A percentile compares a stretch with the other conserved stretches of the same genome.
These are phyloP conservation scores for Mycena pura DNA, from an alignment of 768 basidiomycete species.

Conservation along the genomic window DNA sequence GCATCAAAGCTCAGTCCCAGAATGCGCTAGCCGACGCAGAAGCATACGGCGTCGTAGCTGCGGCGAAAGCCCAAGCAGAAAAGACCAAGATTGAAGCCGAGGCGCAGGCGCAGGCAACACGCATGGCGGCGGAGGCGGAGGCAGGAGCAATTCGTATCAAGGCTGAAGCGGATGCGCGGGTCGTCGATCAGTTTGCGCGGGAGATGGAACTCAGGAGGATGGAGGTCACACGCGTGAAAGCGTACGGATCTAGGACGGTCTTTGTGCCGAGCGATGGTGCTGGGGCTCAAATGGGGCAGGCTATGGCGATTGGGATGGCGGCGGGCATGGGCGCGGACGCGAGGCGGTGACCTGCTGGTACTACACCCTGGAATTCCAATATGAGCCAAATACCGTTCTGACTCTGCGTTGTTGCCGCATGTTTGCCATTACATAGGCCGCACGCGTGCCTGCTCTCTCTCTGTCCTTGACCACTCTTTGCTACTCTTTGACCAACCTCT, in stretches of 20 bases:
- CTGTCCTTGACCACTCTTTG: conserved; percentile 32
- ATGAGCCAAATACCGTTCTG: no score
- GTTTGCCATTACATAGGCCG: background rate
- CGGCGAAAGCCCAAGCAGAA: conserved; percentile 75
- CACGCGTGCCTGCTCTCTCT: background rate
- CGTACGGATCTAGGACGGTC: conserved; percentile 72
- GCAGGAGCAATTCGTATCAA: conserved; percentile 71
- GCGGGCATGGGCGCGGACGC: conserved; percentile 61
- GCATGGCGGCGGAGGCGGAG: conserved; percentile 78
- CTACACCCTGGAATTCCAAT: no score
- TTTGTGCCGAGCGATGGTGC: conserved; percentile 72
- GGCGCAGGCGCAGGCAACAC: conserved; percentile 79
- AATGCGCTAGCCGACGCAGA: conserved; percentile 77
- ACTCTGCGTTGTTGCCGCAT: conserved; percentile 17
- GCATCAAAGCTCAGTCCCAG: conserved; percentile 67
- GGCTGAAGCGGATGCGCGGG: conserved; percentile 65
- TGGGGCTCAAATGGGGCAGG: conserved; percentile 63
- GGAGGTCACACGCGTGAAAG: conserved; percentile 66
- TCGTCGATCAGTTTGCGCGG: conserved; percentile 70
- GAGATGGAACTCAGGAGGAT: conserved; percentile 78
- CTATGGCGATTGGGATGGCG: conserved; percentile 75
- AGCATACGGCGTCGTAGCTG: conserved; percentile 76
- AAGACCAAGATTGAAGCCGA: conserved; percentile 77
- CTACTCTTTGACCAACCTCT: conserved; percentile 32
- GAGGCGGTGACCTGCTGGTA: conserved; percentile 1